Evolutionary conservation across 176 grass and related monocot species (phyloP).

Genomic region (Oropetium thomaeum): DNA sequence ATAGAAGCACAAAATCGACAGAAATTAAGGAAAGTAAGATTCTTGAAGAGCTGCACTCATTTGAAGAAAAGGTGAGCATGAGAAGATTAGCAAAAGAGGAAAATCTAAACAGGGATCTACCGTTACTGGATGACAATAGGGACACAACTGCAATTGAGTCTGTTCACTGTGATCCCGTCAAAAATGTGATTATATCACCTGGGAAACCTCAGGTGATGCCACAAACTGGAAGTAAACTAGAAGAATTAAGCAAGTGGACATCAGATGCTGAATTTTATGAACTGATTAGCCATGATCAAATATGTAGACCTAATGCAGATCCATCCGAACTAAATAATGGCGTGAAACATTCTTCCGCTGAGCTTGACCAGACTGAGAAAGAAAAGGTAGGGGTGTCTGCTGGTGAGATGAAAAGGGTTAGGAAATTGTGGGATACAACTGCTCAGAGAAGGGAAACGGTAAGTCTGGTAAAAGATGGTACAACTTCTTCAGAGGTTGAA

Average conservation of each 20-base stretch:
- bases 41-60: slow-evolving; percentile 36
- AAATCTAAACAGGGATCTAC: slow-evolving; percentile 11
- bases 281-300: slow-evolving; percentile 47
- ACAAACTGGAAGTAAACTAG: slow-evolving; percentile 36
- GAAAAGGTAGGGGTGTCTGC: slow-evolving; percentile 36
- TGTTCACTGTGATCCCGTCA: slow-evolving; percentile 25
- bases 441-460: slow-evolving; percentile 25
- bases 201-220: slow-evolving; percentile 37
- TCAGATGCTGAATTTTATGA: slow-evolving; percentile 69
- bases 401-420: slow-evolving; percentile 32
- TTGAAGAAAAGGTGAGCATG: slow-evolving; percentile 33
- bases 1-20: slow-evolving; percentile 36
- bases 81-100: slow-evolving; percentile 40
- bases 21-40: slow-evolving; percentile 33
- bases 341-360: slow-evolving; percentile 27
- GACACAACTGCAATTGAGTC: slow-evolving; percentile 7
- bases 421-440: slow-evolving; percentile 28
- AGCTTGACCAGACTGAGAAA: slow-evolving; percentile 27
- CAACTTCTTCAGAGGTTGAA: slow-evolving; percentile 17
- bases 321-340: slow-evolving; percentile 23
- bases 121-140: slow-evolving; percentile 28
- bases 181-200: slow-evolving; percentile 26
- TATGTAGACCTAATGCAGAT: slow-evolving; percentile 23
- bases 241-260: slow-evolving; percentile 66
- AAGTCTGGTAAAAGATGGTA: slow-evolving; percentile 26